Base-by-base conservation (phyloP, 169 alveolate genomes). In the Plasmodium coatneyi region DNA sequence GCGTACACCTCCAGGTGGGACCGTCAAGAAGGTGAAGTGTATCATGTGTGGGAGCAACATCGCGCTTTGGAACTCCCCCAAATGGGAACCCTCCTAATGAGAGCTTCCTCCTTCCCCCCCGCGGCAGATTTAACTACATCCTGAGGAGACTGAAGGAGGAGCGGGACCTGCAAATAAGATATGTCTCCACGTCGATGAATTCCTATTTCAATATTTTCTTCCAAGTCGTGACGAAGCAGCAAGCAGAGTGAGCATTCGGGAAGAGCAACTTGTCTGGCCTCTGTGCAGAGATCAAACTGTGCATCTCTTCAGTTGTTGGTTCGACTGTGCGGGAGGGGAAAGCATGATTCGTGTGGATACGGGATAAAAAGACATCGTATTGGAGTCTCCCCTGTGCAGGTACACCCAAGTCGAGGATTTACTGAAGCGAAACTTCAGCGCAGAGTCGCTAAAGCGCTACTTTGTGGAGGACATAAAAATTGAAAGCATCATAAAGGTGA, bases 401-500 rank as follows among this genome's bases (percentile, higher is more conserved):
- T 87, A 54, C 52, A 19, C 30, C 66, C 30, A 79, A 39, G 72
- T 87, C 30, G 93, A 87, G 36, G 72, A 87, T 12, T 66, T 87
- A 5, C 32, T 87, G 1, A 87, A 66, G 39, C 34, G 71, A 28
- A 76, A 79, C 46, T 87, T 87, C 82, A 78, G 14, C 52, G 2
- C 89, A n/a, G 78, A 87, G 46, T 10, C 83, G 6, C 74, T 87
- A 43, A 87, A 66, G 72, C 78, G 34, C 66, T 87, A 87, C 81
- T 87, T 56, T 87, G 60, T 79, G 30, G 93, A 87, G 10, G 82
- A 87, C 39, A 79, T 87, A 79, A 87, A 87, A 78, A 87, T 87
- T 79, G 93, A 87, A n/a, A 87, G 70, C 82, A 79, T 87, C 16
- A 71, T 79, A 60, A 87, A 87, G 49, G 93, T 87, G 71, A 87